Conservation (phyloP, 495 filamentous ascomycete species). For the Oidiodendron maius region DNA sequence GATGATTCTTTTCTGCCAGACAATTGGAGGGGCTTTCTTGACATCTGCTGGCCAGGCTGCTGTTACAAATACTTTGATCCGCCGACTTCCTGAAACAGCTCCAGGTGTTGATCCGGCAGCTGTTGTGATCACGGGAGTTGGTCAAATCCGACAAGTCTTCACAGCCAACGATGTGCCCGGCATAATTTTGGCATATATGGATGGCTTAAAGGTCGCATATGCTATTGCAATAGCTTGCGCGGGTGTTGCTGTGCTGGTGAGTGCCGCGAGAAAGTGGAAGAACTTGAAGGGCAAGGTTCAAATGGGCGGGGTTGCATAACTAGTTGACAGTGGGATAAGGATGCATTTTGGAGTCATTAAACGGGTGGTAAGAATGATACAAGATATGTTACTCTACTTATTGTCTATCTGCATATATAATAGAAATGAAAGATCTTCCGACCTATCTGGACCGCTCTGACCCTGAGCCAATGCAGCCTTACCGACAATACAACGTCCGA, state of each 20-base stretch:
- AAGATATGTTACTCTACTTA: too few species aligned
- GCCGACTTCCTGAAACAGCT: slow-evolving; percentile 24
- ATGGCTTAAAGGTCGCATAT: slow-evolving; percentile 18
- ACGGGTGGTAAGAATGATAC: too few species aligned
- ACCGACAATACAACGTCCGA: too few species aligned
- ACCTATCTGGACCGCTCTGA: too few species aligned
- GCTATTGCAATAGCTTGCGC: slow-evolving; percentile 18
- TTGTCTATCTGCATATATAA: too few species aligned
- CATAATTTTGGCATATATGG: slow-evolving; percentile 20
- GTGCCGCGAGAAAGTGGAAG: slow-evolving; percentile 9
- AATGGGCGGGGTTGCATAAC: slow-evolving; percentile 11
- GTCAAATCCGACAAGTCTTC: slow-evolving; percentile 26
- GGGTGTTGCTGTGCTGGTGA: slow-evolving; percentile 13
- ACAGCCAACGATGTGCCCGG: slow-evolving; percentile 11
- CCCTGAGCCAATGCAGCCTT: too few species aligned
- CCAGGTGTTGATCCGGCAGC: slow-evolving; percentile 20
- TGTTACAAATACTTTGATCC: slow-evolving; percentile 49
- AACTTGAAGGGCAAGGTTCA: slow-evolving; percentile 23
- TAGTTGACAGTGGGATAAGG: neutral
- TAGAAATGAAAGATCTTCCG: too few species aligned
- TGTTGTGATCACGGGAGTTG: slow-evolving; percentile 40
- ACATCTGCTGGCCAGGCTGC: slow-evolving; percentile 57
- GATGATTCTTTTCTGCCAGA: slow-evolving; percentile 23
- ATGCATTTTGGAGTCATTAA: too few species aligned
- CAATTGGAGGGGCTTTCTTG: slow-evolving; percentile 60